These are phyloP conservation scores for Jatropha multifida DNA, from an alignment of 441 rosid genomes.

Conservation along the genomic window DNA sequence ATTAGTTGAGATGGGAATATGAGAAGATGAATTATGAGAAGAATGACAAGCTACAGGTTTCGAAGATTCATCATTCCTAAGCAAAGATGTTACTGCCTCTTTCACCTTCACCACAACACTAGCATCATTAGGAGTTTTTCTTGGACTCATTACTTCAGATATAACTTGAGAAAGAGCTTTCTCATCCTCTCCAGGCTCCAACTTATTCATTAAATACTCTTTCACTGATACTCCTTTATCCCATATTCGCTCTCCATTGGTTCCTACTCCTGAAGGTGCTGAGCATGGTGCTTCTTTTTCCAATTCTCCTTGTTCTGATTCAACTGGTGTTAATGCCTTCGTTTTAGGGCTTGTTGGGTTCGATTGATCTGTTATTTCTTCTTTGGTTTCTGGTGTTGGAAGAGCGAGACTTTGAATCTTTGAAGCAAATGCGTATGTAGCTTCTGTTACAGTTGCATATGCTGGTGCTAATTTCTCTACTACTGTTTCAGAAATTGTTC, in stretches of 20 bases:
- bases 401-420: conserved; percentile 50
- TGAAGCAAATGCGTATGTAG: conserved; percentile 44
- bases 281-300: conserved; percentile 6
- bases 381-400: conserved; percentile 25
- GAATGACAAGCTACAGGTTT: conserved; percentile 27
- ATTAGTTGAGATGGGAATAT: conserved; percentile 40
- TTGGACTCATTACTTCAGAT: conserved; percentile 67
- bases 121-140: conserved; percentile 39
- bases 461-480: conserved; percentile 54
- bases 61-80: conserved; percentile 33
- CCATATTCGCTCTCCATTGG: conserved; percentile 39
- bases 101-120: conserved; percentile 50
- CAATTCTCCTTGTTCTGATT: neutral
- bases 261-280: conserved; percentile 8
- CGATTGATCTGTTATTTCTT: neutral
- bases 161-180: conserved; percentile 73
- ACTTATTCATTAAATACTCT: conserved; percentile 62
- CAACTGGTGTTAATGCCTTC: neutral
- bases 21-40: conserved; percentile 31
- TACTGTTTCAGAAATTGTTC: conserved; percentile 22
- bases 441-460: conserved; percentile 44
- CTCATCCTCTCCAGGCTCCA: conserved; percentile 86
- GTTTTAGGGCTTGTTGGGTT: neutral
- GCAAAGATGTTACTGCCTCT: conserved; percentile 55
- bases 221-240: conserved; percentile 90